phyloP scores from a whole-genome alignment of 2,329 filamentous ascomycete species.

The Ophiostoma piceae region DNA sequence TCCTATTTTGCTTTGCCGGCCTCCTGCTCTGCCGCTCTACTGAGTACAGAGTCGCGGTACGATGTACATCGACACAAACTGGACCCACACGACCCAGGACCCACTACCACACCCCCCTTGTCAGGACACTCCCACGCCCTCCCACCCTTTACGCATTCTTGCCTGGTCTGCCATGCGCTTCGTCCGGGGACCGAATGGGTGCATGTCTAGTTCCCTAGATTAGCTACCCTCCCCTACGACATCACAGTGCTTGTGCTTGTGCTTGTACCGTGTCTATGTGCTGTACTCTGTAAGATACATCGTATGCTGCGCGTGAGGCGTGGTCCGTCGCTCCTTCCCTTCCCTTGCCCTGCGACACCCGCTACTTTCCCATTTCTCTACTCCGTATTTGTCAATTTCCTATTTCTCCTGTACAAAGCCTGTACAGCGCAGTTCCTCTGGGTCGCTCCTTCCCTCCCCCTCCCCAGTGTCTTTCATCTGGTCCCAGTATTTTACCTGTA shows the following conservation, averaged over 20 bases:
- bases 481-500: conserved; percentile 1
- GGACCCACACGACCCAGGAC: conserved; percentile 1
- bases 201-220: conserved; percentile 17
- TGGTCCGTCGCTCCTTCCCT: not conserved
- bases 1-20: not conserved
- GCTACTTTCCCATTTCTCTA: conserved; percentile 1
- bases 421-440: not conserved
- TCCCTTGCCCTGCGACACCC: not conserved
- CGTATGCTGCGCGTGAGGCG: not conserved
- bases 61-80: not conserved
- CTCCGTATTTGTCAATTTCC: not conserved
- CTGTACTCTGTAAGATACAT: not conserved
- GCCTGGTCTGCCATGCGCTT: conserved; percentile 26
- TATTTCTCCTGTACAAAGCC: not conserved
- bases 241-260: not conserved
- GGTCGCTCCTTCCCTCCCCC: not conserved
- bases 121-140: conserved; percentile 13
- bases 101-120: conserved; percentile 16
- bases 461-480: not conserved
- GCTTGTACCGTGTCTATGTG: not conserved
- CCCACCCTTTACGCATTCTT: conserved; percentile 20
- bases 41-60: not conserved
- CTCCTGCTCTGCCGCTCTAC: not conserved
- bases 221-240: conserved; percentile 19
- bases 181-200: conserved; percentile 23